A percentile compares a stretch with the other conserved stretches of the same genome.
Evolutionary conservation across 1,284 basidiomycete genomes (phyloP).

Genomic region (Leccinum fuscescens): DNA sequence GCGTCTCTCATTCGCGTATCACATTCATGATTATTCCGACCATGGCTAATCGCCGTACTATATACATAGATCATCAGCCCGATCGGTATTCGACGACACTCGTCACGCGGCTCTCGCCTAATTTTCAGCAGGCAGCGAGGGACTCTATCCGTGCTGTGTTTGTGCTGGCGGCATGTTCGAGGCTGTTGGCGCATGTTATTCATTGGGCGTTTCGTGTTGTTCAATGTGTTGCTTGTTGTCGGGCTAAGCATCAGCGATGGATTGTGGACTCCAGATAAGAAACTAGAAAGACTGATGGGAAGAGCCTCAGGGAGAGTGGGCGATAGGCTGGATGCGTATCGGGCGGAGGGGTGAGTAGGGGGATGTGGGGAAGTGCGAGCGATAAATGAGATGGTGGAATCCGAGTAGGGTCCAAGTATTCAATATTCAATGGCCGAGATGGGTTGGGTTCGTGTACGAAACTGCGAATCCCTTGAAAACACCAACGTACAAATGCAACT

Average conservation of each 20-base stretch:
- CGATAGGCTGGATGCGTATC: not conserved
- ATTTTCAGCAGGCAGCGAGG: slow-evolving; percentile 61
- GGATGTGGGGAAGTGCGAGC: not conserved
- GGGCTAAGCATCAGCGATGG: not conserved
- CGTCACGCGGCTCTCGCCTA: slow-evolving; percentile 39
- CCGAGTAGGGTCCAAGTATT: not conserved
- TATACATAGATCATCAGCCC: slow-evolving; percentile 53
- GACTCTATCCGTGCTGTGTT: slow-evolving; percentile 64
- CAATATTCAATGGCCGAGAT: too few species aligned
- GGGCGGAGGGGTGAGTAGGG: not conserved
- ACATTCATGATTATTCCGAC: not conserved
- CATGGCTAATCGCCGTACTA: not conserved
- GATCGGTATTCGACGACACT: slow-evolving; percentile 68
- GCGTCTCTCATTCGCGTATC: slow-evolving; percentile 2
- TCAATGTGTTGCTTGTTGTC: not conserved
- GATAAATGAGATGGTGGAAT: not conserved
- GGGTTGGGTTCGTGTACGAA: not conserved
- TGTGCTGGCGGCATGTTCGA: slow-evolving; percentile 51
- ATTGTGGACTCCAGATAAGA: slow-evolving; percentile 60
- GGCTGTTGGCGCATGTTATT: too few species aligned
- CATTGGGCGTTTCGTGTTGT: not conserved
- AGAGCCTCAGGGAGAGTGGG: not conserved
- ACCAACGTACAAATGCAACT: not conserved
- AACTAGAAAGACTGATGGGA: slow-evolving; percentile 39
- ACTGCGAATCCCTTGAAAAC: not conserved